phyloP scores from a whole-genome alignment of 148 eudicot genomes.

The Chenopodium berlandieri region DNA sequence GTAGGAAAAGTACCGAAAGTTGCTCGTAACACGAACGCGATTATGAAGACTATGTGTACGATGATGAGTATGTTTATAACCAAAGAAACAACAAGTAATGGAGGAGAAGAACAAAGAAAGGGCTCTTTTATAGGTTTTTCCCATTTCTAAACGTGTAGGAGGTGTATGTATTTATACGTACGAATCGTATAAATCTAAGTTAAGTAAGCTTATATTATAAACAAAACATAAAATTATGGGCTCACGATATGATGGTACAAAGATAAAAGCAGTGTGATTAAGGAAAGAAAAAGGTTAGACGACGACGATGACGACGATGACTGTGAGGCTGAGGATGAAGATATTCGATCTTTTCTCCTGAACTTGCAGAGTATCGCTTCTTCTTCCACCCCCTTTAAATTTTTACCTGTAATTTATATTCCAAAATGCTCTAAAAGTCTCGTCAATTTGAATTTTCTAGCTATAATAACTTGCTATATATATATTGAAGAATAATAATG shows the following conservation, averaged over 20 bases:
- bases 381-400: background rate
- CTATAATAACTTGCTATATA: no score
- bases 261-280: background rate
- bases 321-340: background rate
- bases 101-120: constrained; percentile 19
- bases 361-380: constrained; percentile 10
- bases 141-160: constrained; percentile 7
- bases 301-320: no score
- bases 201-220: background rate
- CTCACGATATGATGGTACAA: background rate
- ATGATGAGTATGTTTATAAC: constrained; percentile 11
- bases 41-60: background rate
- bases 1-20: constrained; percentile 17
- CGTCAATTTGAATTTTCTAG: background rate
- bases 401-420: background rate
- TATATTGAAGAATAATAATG: no score
- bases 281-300: constrained; percentile 6
- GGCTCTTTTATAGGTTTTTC: constrained; percentile 11
- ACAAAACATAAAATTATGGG: no score
- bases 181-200: background rate
- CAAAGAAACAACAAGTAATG: constrained; percentile 17
- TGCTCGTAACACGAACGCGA: background rate
- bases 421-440: background rate
- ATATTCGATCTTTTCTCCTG: background rate
- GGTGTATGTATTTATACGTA: constrained; percentile 9